Evolutionary conservation across 1,284 basidiomycete species (phyloP).

Genomic region (Puccinia triticina): DNA sequence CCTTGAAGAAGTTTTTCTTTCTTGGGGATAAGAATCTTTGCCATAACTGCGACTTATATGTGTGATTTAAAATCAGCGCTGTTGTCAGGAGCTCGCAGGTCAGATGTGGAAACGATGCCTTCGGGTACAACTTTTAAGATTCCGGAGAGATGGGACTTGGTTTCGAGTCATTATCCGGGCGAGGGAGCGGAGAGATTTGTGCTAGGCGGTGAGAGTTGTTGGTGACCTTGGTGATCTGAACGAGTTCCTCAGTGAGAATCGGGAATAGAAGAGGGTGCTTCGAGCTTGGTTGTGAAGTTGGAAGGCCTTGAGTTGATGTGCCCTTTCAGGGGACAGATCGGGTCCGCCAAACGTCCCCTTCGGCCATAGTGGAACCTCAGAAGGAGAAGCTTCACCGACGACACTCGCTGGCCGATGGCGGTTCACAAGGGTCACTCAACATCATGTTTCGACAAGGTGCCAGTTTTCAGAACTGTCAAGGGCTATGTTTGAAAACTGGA

Average conservation of each 20-base stretch:
- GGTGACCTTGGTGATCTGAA: background rate
- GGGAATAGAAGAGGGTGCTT: background rate
- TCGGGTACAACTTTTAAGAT: too few relatives aligned
- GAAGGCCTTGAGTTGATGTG: too few relatives aligned
- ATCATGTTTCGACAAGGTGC: background rate
- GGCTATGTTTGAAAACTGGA: background rate
- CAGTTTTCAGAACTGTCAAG: background rate
- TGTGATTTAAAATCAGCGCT: background rate
- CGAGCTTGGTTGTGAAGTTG: background rate
- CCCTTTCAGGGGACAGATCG: too few relatives aligned
- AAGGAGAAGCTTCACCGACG: background rate
- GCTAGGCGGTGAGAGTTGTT: background rate
- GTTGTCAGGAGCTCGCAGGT: background rate
- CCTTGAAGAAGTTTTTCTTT: background rate
- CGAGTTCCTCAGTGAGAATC: background rate
- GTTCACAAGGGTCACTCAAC: background rate
- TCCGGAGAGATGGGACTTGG: too few relatives aligned
- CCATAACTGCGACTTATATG: background rate
- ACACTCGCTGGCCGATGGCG: background rate
- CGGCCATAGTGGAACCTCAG: background rate
- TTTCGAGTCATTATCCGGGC: too few relatives aligned
- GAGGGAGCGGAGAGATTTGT: too few relatives aligned
- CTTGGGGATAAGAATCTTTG: background rate
- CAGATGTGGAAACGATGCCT: background rate
- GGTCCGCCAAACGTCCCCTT: too few relatives aligned